Evolutionary conservation across 305 asterid species (phyloP).

Genomic region (Striga hermonthica): DNA sequence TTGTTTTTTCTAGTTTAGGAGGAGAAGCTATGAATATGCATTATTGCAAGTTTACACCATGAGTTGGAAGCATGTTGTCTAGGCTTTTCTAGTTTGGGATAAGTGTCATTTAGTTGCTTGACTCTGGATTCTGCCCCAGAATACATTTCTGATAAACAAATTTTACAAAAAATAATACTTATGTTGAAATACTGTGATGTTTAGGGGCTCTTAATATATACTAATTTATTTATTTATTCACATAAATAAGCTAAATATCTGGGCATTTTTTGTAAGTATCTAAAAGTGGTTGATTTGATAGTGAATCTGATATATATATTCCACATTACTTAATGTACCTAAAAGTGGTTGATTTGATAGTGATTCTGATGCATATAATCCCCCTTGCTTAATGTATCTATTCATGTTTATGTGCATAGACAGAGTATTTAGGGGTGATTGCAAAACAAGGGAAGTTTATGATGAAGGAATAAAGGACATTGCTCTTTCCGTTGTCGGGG

Average conservation of each 20-base stretch:
- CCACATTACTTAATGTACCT: too few species aligned
- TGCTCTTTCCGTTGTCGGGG: conserved; percentile 83
- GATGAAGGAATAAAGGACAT: conserved; percentile 74
- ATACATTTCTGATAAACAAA: too few species aligned
- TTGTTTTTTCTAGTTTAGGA: conserved; percentile 2
- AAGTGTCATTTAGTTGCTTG: neutral
- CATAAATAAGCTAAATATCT: neutral
- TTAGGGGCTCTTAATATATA: too few species aligned
- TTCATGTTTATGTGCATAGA: conserved; percentile 43
- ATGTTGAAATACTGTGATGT: too few species aligned
- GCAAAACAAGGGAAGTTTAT: conserved; percentile 72
- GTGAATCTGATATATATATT: too few species aligned
- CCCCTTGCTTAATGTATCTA: conserved; percentile 16
- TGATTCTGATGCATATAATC: too few species aligned
- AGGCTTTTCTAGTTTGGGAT: neutral
- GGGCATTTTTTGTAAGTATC: neutral
- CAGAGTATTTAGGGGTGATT: conserved; percentile 82
- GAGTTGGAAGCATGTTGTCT: conserved; percentile 1
- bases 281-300: neutral
- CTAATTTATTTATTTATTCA: too few species aligned
- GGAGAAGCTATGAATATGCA: neutral
- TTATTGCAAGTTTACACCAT: neutral
- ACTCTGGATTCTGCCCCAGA: conserved; percentile 7
- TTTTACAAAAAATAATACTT: too few species aligned
- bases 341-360: too few species aligned